Evolutionary conservation across 306 rosid species (phyloP).

Genomic region (Lotus japonicus): DNA sequence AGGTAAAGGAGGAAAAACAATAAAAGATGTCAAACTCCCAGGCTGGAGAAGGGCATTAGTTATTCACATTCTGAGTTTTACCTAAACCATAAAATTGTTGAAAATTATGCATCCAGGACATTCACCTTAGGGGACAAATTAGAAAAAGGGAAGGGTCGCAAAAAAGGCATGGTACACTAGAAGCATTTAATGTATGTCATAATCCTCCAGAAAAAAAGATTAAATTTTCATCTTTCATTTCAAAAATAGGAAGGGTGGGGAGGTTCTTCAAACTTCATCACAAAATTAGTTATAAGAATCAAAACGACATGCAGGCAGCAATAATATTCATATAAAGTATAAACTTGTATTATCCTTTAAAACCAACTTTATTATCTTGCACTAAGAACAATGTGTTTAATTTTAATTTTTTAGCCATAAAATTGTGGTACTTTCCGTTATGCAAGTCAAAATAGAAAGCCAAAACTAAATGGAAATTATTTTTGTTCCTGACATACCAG

Average conservation of each 20-base stretch:
- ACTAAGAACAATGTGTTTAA: neutral
- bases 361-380: constrained; percentile 4
- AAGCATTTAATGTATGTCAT: neutral
- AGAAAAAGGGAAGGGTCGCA: neutral
- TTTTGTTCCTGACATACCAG: constrained; percentile 34
- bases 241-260: neutral
- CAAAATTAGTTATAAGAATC: neutral
- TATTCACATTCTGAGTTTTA: constrained; percentile 3
- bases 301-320: neutral
- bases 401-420: neutral
- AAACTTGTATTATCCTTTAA: neutral
- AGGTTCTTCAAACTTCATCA: neutral
- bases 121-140: neutral
- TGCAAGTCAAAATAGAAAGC: constrained; percentile 8
- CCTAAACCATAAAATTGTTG: neutral
- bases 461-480: neutral
- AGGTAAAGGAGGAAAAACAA: neutral
- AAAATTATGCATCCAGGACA: neutral
- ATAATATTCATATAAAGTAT: neutral
- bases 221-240: neutral
- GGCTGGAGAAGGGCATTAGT: neutral
- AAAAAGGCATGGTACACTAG: neutral
- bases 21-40: neutral
- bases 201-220: neutral
- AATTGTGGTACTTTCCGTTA: neutral